Conservation (phyloP, 2,329 filamentous ascomycete species). For the Exophiala xenobiotica region DNA sequence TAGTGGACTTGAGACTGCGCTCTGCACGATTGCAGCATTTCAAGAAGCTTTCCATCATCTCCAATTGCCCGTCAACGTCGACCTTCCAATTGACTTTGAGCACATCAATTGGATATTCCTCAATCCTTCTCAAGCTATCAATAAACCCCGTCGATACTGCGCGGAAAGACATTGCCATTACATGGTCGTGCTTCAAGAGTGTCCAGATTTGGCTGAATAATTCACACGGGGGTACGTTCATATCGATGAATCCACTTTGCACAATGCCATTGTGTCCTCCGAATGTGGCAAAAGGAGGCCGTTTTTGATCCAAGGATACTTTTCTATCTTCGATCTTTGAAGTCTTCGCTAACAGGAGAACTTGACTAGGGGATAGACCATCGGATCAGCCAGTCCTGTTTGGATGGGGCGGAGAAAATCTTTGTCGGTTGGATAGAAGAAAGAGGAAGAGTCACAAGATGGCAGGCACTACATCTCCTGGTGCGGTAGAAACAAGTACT, state of each 20-base stretch:
- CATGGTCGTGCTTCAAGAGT: slow-evolving; percentile 1
- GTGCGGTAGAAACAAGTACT: not conserved
- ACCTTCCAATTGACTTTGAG: not conserved
- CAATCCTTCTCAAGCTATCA: not conserved
- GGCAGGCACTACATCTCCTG: slow-evolving; percentile 25
- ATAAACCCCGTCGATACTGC: not conserved
- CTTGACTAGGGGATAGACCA: not conserved
- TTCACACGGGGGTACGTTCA: slow-evolving; percentile 21
- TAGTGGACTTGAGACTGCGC: not conserved
- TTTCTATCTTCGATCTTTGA: not conserved
- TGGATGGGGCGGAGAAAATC: slow-evolving; percentile 16
- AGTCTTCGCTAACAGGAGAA: not conserved
- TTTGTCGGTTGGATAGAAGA: slow-evolving; percentile 14
- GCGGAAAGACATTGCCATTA: not conserved
- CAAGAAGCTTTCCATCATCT: slow-evolving; percentile 6
- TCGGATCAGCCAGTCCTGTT: not conserved
- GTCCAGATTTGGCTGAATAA: slow-evolving; percentile 23
- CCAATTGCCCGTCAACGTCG: not conserved
- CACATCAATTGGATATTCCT: not conserved
- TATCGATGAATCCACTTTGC: slow-evolving; percentile 6
- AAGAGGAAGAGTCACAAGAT: slow-evolving; percentile 18
- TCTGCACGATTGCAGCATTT: not conserved
- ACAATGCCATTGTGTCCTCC: slow-evolving; percentile 1
- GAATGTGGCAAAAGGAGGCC: not conserved
- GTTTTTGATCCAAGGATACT: not conserved